Conservation (phyloP, 108 stramenopile genomes). For the Pseudonitzschia delicatissima region DNA sequence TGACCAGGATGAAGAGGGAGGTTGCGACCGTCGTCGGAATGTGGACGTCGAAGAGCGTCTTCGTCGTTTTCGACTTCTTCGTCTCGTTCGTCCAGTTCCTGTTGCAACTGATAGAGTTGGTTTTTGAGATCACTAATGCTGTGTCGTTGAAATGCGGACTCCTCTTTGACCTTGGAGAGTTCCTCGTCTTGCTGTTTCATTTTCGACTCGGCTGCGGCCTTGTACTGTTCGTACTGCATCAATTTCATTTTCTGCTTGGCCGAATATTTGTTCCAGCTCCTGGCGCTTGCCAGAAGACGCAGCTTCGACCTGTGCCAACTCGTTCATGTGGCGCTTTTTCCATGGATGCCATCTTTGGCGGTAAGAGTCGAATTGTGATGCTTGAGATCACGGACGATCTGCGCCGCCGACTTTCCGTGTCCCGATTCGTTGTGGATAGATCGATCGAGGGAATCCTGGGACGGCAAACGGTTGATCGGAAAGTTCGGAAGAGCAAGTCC, state of each 20-base stretch:
- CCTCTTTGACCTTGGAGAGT: slow-evolving; percentile 55
- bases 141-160: slow-evolving; percentile 53
- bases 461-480: slow-evolving; percentile 38
- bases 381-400: slow-evolving; percentile 49
- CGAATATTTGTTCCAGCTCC: slow-evolving; percentile 20
- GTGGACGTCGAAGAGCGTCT: not conserved
- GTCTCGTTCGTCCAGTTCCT: slow-evolving; percentile 56
- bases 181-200: slow-evolving; percentile 54
- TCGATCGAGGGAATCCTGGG: slow-evolving; percentile 52
- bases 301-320: slow-evolving; percentile 26
- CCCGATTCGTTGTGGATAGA: slow-evolving; percentile 54
- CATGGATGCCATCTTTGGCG: slow-evolving; percentile 36
- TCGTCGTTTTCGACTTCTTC: slow-evolving; percentile 8
- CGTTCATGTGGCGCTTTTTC: slow-evolving; percentile 54
- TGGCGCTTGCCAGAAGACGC: slow-evolving; percentile 10
- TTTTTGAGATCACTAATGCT: slow-evolving; percentile 68
- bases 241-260: slow-evolving; percentile 24
- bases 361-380: slow-evolving; percentile 39
- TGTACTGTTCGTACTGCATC: slow-evolving; percentile 25
- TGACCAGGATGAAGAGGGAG: slow-evolving; percentile 12
- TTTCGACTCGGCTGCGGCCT: slow-evolving; percentile 35
- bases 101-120: slow-evolving; percentile 68
- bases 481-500: slow-evolving; percentile 25
- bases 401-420: slow-evolving; percentile 44
- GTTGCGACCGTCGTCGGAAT: slow-evolving; percentile 4